phyloP scores from a whole-genome alignment of 2,329 filamentous ascomycete species.

The Diplodia scrobiculata region DNA sequence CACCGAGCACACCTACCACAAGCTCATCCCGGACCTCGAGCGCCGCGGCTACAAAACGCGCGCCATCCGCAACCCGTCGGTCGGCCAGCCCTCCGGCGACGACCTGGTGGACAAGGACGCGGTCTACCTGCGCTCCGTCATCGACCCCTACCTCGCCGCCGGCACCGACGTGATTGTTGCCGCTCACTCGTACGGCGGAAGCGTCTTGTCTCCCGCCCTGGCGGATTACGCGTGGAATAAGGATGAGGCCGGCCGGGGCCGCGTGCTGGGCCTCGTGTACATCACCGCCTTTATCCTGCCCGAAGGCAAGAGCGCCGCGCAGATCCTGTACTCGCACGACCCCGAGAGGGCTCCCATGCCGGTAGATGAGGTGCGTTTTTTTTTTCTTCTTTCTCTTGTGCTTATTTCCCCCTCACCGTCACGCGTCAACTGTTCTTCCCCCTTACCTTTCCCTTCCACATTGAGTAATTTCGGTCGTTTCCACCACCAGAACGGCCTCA shows the following conservation, averaged over 20 bases:
- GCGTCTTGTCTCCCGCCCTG: constrained; percentile 32
- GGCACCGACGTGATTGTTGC: constrained; percentile 37
- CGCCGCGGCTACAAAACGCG: constrained; percentile 31
- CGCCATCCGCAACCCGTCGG: constrained; percentile 35
- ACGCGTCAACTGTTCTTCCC: background rate
- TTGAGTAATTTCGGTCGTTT: background rate
- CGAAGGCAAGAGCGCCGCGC: background rate
- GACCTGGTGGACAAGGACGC: constrained; percentile 34
- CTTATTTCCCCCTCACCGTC: background rate
- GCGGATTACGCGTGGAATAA: background rate
- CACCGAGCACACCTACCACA: constrained; percentile 32
- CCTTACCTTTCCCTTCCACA: background rate
- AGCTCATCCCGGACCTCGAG: constrained; percentile 32
- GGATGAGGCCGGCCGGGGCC: background rate
- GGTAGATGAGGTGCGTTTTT: background rate
- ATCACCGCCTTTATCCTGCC: constrained; percentile 7
- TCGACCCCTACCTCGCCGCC: constrained; percentile 30
- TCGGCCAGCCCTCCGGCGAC: constrained; percentile 28
- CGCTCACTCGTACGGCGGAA: constrained; percentile 38
- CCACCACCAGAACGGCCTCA: constrained; percentile 5
- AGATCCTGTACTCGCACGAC: background rate
- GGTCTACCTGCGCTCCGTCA: constrained; percentile 29
- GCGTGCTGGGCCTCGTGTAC: constrained; percentile 15
- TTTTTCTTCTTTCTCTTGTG: too few species aligned
- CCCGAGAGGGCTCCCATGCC: background rate